phyloP scores from a whole-genome alignment of 1,139 yeast genomes.

The Schwanniomyces etchellsii region DNA sequence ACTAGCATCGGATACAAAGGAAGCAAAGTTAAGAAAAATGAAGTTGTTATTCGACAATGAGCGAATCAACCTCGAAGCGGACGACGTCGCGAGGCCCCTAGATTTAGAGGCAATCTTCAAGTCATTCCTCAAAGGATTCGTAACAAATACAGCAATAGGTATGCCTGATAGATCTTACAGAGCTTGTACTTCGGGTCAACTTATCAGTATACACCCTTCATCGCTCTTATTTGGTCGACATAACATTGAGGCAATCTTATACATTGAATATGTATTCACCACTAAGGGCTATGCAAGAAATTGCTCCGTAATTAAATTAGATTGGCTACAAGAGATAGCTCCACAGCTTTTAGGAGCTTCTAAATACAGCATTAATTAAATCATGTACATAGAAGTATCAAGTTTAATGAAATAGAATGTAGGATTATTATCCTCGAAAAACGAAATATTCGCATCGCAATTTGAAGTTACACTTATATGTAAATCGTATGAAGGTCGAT shows the following conservation, averaged over 20 bases:
- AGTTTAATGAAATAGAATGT: slow-evolving; percentile 5
- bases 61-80: slow-evolving; percentile 14
- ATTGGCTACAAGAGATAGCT: slow-evolving; percentile 84
- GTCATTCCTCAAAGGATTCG: slow-evolving; percentile 75
- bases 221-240: slow-evolving; percentile 75
- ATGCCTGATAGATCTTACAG: slow-evolving; percentile 92
- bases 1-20: slow-evolving; percentile 21
- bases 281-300: slow-evolving; percentile 89
- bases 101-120: slow-evolving; percentile 63
- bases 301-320: slow-evolving; percentile 76
- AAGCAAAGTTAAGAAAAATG: slow-evolving; percentile 20
- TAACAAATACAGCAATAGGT: slow-evolving; percentile 86
- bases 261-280: slow-evolving; percentile 89
- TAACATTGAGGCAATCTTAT: slow-evolving; percentile 85
- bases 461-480: not conserved
- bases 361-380: slow-evolving; percentile 25
- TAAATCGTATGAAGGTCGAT: slow-evolving; percentile 7
- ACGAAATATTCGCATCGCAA: slow-evolving; percentile 1
- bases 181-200: slow-evolving; percentile 74
- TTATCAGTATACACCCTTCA: slow-evolving; percentile 88
- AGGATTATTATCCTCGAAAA: too few relatives aligned
- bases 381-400: not conserved
- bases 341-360: slow-evolving; percentile 56
- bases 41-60: slow-evolving; percentile 19
- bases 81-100: slow-evolving; percentile 20